phyloP scores from a whole-genome alignment of 2,329 filamentous ascomycete species.

The Sarocladium strictum region DNA sequence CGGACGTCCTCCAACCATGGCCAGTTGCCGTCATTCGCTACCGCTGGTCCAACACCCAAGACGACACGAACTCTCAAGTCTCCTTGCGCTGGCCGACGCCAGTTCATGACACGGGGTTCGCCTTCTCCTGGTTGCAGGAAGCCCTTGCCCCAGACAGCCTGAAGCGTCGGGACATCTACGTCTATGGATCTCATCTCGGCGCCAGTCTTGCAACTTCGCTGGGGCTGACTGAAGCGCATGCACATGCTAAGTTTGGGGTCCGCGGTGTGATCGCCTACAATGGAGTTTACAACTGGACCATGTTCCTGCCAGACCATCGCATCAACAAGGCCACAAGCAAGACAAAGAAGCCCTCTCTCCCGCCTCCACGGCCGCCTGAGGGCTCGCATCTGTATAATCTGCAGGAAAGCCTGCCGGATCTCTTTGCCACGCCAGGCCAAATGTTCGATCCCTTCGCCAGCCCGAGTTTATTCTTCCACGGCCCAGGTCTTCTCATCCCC shows the following conservation, averaged over 20 bases:
- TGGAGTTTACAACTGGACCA: conserved; percentile 60
- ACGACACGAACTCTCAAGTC: background rate
- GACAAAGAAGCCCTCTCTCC: conserved; percentile 12
- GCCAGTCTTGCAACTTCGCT: conserved; percentile 51
- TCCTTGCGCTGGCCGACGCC: conserved; percentile 47
- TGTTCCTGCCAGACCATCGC: conserved; percentile 48
- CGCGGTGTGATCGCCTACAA: conserved; percentile 51
- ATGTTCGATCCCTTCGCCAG: conserved; percentile 57
- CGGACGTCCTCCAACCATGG: conserved; percentile 33
- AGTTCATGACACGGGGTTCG: conserved; percentile 49
- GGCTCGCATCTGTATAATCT: conserved; percentile 32
- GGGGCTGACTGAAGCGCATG: conserved; percentile 48
- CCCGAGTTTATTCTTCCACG: conserved; percentile 52
- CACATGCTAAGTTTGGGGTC: conserved; percentile 37
- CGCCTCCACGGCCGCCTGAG: conserved; percentile 18
- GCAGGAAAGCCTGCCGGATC: conserved; percentile 25
- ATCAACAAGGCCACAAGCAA: conserved; percentile 26
- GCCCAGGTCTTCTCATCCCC: conserved; percentile 40
- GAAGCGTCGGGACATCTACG: conserved; percentile 31
- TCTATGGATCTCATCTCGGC: conserved; percentile 54
- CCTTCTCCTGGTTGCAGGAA: conserved; percentile 45
- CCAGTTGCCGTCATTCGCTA: conserved; percentile 54
- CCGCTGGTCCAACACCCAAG: conserved; percentile 39
- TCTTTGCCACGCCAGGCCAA: conserved; percentile 44
- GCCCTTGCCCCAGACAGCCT: conserved; percentile 33